Conservation (phyloP, 2,329 filamentous ascomycete genomes). For the Arthroderma sp. region DNA sequence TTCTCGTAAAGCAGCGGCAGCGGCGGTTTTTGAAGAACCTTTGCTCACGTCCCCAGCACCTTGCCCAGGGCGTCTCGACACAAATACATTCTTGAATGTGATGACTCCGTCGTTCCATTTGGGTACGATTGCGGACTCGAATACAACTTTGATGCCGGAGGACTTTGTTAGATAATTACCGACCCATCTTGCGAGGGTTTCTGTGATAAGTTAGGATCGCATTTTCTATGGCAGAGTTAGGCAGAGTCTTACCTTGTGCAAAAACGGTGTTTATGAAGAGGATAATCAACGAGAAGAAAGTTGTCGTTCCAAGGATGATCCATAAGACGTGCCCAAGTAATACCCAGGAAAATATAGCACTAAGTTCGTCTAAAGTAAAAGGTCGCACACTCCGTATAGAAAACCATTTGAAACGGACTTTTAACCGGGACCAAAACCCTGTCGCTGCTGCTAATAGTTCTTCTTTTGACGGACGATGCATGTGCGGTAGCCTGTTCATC, state of each 20-base stretch:
- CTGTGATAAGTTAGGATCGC: conserved; percentile 29
- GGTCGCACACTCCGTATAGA: conserved; percentile 87
- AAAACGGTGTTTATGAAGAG: conserved; percentile 90
- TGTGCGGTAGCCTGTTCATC: conserved; percentile 51
- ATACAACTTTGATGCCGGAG: conserved; percentile 83
- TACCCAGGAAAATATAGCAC: conserved; percentile 90
- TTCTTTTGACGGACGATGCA: conserved; percentile 78
- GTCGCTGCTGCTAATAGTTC: conserved; percentile 83
- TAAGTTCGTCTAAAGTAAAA: conserved; percentile 93
- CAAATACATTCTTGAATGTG: conserved; percentile 90
- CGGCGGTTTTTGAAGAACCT: conserved; percentile 72
- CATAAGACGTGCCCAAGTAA: conserved; percentile 85
- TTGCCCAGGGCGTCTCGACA: conserved; percentile 80
- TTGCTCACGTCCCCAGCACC: conserved; percentile 74
- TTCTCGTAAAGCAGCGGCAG: conserved; percentile 65
- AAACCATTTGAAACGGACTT: conserved; percentile 93
- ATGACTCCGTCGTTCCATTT: conserved; percentile 94
- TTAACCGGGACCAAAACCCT: conserved; percentile 80
- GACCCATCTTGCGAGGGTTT: conserved; percentile 84
- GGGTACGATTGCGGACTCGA: conserved; percentile 94
- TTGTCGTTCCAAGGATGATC: conserved; percentile 93
- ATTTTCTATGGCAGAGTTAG: background rate
- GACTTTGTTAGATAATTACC: conserved; percentile 93
- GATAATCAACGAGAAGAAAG: conserved; percentile 86
- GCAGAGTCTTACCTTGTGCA: conserved; percentile 58